Base-by-base conservation (phyloP, 176 grass and related monocot species). In the Tillandsia fasciculata region DNA sequence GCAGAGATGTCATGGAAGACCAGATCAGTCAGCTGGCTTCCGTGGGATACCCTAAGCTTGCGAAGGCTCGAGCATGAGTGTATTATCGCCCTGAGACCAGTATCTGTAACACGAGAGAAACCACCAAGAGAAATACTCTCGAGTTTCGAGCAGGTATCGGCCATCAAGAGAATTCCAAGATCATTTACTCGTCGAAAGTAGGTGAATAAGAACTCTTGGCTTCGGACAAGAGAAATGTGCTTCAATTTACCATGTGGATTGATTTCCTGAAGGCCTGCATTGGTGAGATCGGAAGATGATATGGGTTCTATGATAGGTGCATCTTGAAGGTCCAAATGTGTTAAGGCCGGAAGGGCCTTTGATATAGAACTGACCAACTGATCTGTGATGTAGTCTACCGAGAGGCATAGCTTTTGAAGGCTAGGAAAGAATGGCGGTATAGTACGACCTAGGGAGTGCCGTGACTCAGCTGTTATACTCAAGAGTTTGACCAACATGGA, bases 1-100 rank as follows among this genome's bases (percentile, higher is more conserved):
- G 89, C 89, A 75, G 83, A 74, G 63, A 99, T 99, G 75, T 99
- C 94, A 82, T 99, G 89, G 84, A 99, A 99, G 33, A 99, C 89
- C 74, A 99, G 78, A 88, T 99, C 89, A 66, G 93, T 96, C 50
- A 99, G 78, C 53, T 90, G 81, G 48, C 80, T 93, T 78, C 84
- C 84, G 59, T 99, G 82, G 33, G 87, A 93, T 15, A 99, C 77
- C 74, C 83, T 92, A 77, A 99, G 84, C 70, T 90, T 90, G n/a
- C 74, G 77, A 68, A 99, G 87, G 23, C 87, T 83, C 57, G 88
- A 79, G 53, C 94, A 99, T 13, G 94, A 81, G 65, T 93, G 94
- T 53, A 99, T 90, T 51, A 99, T 83, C 50, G 82, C 94, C 63
- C 94, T 93, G 56, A 90, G 88, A 49, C 94, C 94, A 8, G 94